Percentiles rank a stretch among this genome's conserved stretches.
Conservation (phyloP, 2,329 filamentous ascomycete species). For the Talaromyces sp. region DNA sequence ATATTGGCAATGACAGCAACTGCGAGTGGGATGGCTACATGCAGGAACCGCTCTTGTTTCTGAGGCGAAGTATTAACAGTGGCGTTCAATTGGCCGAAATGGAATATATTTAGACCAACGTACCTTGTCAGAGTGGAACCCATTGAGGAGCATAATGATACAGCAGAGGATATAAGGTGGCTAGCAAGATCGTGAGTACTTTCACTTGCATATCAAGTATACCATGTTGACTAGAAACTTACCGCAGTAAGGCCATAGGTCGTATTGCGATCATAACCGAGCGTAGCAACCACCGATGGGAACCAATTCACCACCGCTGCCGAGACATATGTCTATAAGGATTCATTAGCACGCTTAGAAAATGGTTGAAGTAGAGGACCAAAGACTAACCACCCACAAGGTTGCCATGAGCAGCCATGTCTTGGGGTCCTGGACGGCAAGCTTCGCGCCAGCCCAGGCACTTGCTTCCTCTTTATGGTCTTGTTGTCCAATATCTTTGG, state of each 20-base stretch:
- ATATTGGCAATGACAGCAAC: conserved; percentile 24
- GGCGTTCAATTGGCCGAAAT: neutral
- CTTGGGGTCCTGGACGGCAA: conserved; percentile 31
- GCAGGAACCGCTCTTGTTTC: conserved; percentile 21
- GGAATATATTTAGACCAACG: neutral
- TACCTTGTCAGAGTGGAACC: conserved; percentile 24
- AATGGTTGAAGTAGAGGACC: conserved; percentile 20
- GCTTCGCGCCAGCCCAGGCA: conserved; percentile 20
- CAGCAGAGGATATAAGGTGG: conserved; percentile 27
- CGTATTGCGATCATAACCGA: conserved; percentile 41
- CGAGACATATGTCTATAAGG: conserved; percentile 34
- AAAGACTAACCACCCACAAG: conserved; percentile 20
- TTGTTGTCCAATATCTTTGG: conserved; percentile 24
- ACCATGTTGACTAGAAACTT: neutral
- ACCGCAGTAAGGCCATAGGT: conserved; percentile 42
- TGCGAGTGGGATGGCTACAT: conserved; percentile 21
- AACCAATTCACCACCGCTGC: conserved; percentile 41
- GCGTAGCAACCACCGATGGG: conserved; percentile 39
- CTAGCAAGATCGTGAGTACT: neutral
- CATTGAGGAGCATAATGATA: conserved; percentile 25
- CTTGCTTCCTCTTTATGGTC: conserved; percentile 18
- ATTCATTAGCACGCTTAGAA: neutral
- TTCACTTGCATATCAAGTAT: neutral
- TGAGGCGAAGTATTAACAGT: conserved; percentile 1
- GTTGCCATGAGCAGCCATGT: conserved; percentile 33